Evolutionary conservation across 2,329 filamentous ascomycete genomes (phyloP).

Genomic region (Diaporthe citrichinensis): DNA sequence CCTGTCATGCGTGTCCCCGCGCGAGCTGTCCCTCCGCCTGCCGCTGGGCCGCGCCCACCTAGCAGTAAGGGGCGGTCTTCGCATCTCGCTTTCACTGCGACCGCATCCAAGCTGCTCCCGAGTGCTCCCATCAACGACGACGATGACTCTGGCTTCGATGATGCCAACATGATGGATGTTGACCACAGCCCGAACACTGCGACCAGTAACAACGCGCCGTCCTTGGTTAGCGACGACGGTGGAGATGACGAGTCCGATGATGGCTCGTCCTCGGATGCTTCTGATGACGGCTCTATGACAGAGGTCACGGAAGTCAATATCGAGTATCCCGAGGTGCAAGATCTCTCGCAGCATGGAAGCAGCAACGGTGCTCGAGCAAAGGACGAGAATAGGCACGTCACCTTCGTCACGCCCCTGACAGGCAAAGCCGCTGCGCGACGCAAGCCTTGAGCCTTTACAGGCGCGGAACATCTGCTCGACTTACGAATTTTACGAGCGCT

Average conservation of each 20-base stretch:
- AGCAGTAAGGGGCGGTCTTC: slow-evolving; percentile 69
- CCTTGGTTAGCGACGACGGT: slow-evolving; percentile 84
- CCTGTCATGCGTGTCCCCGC: slow-evolving; percentile 71
- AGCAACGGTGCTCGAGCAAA: slow-evolving; percentile 58
- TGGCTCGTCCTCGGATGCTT: slow-evolving; percentile 71
- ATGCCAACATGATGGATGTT: slow-evolving; percentile 62
- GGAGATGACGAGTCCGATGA: slow-evolving; percentile 82
- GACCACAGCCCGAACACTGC: slow-evolving; percentile 79
- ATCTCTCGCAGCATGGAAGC: slow-evolving; percentile 58
- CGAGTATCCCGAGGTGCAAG: slow-evolving; percentile 63
- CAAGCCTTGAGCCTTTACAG: slow-evolving; percentile 30
- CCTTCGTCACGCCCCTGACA: slow-evolving; percentile 66
- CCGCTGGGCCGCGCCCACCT: slow-evolving; percentile 61
- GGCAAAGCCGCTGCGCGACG: slow-evolving; percentile 45
- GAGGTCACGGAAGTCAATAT: slow-evolving; percentile 74
- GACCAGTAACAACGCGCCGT: slow-evolving; percentile 82
- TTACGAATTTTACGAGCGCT: slow-evolving; percentile 35
- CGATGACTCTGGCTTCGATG: slow-evolving; percentile 57
- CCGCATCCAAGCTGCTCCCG: slow-evolving; percentile 17
- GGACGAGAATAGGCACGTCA: slow-evolving; percentile 69
- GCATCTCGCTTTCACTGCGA: slow-evolving; percentile 55
- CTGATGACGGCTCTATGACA: slow-evolving; percentile 69
- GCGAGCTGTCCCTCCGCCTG: slow-evolving; percentile 68
- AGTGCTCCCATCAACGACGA: slow-evolving; percentile 40
- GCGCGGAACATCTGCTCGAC: slow-evolving; percentile 15